A percentile compares a stretch with the other conserved stretches of the same genome.
Conservation (phyloP, 345 rosid species). For the Eutrema heterophyllum region DNA sequence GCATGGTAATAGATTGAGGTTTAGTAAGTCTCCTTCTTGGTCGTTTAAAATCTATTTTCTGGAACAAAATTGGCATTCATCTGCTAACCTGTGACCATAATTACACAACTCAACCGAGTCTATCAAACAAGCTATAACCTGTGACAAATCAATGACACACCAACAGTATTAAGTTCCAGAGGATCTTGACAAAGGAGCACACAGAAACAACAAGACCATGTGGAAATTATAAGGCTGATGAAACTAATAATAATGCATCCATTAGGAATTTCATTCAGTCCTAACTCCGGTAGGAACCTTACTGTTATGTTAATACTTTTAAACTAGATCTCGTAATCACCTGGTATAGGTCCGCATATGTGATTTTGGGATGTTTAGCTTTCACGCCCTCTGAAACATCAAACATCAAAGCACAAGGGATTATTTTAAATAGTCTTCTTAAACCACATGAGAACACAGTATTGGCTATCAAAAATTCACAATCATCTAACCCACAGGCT, state of each 20-base stretch:
- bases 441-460: background rate
- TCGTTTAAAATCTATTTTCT: background rate
- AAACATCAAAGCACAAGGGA: background rate
- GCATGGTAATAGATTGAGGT: background rate
- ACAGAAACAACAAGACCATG: background rate
- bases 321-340: constrained; percentile 7
- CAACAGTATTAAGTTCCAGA: background rate
- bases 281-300: background rate
- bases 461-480: background rate
- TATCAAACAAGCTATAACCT: background rate
- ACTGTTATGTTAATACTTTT: background rate
- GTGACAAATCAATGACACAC: background rate
- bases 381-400: constrained; percentile 69
- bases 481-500: background rate
- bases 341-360: constrained; percentile 61
- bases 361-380: constrained; percentile 69
- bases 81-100: background rate
- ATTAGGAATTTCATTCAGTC: background rate
- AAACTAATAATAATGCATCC: background rate
- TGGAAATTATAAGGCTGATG: background rate
- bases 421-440: background rate
- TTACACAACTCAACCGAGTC: background rate
- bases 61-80: background rate
- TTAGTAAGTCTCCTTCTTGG: background rate
- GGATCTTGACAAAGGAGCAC: background rate